phyloP scores from a whole-genome alignment of 306 rosid species.

The Vigna unguiculata region DNA sequence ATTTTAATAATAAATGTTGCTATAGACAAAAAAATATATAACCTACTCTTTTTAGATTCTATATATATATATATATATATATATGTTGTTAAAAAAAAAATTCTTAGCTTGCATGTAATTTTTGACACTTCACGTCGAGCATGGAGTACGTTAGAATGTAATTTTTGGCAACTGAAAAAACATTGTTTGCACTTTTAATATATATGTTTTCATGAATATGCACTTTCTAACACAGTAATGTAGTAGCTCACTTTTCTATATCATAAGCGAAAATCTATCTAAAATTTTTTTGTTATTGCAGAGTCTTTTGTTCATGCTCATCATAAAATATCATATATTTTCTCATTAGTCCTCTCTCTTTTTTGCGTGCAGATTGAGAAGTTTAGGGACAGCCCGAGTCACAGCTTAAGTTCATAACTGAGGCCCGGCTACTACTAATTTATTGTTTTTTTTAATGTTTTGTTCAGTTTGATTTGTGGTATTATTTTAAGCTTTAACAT shows the following conservation, averaged over 20 bases:
- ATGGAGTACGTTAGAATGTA: not conserved
- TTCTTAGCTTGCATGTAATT: slow-evolving; percentile 16
- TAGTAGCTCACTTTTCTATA: not conserved
- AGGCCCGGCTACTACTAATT: slow-evolving; percentile 94
- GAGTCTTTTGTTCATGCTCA: slow-evolving; percentile 5
- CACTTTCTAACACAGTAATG: not conserved
- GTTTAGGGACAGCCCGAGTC: slow-evolving; percentile 96
- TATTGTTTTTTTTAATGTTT: slow-evolving; percentile 13
- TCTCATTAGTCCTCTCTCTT: slow-evolving; percentile 5
- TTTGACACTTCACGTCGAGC: not conserved
- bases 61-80: too few species aligned
- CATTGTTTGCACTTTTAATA: not conserved
- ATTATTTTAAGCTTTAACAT: not conserved
- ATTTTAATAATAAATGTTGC: too few species aligned
- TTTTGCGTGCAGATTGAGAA: slow-evolving; percentile 71
- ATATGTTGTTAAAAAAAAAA: not conserved
- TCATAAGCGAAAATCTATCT: not conserved
- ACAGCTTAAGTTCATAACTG: slow-evolving; percentile 94
- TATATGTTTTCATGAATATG: slow-evolving; percentile 11
- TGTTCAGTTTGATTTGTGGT: slow-evolving; percentile 23
- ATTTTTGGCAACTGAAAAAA: slow-evolving; percentile 22
- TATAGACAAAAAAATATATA: too few species aligned
- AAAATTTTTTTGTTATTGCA: not conserved
- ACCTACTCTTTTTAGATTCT: too few species aligned
- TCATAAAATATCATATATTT: slow-evolving; percentile 25